Evolutionary conservation across 768 basidiomycete species (phyloP).

Genomic region (Suillus occidentalis): DNA sequence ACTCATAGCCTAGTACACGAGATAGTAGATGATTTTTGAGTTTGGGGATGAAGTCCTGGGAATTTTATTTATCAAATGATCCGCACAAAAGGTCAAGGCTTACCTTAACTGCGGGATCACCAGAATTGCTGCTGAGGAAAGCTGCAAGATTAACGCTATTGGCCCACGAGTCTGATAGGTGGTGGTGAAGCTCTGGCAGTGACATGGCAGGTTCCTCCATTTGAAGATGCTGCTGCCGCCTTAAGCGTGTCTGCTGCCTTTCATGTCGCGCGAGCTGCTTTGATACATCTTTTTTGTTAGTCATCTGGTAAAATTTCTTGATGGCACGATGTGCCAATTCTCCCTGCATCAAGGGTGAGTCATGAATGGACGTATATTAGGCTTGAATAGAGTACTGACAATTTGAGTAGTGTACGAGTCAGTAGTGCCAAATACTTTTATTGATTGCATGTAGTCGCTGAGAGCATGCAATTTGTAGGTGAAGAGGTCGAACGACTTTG

Average conservation of each 20-base stretch:
- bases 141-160: slow-evolving; percentile 5
- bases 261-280: slow-evolving; percentile 6
- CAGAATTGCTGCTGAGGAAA: background rate
- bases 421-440: no score
- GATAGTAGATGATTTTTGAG: no score
- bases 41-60: no score
- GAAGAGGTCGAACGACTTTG: no score
- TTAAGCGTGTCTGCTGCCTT: slow-evolving; percentile 6
- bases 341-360: background rate
- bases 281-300: background rate
- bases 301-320: background rate
- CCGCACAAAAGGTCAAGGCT: background rate
- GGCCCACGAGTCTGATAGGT: background rate
- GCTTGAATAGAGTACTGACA: no score
- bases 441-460: no score
- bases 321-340: background rate
- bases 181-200: slow-evolving; percentile 4
- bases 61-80: no score
- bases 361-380: no score
- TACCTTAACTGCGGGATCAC: slow-evolving; percentile 12
- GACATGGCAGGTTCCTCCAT: background rate
- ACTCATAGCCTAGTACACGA: no score
- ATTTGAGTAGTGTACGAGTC: no score
- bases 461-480: no score
- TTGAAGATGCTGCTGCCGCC: background rate